Evolutionary conservation across 345 rosid species (phyloP), one percentile per base, ranked within the genome.

Genomic region (Rubroshorea leprosula): DNA sequence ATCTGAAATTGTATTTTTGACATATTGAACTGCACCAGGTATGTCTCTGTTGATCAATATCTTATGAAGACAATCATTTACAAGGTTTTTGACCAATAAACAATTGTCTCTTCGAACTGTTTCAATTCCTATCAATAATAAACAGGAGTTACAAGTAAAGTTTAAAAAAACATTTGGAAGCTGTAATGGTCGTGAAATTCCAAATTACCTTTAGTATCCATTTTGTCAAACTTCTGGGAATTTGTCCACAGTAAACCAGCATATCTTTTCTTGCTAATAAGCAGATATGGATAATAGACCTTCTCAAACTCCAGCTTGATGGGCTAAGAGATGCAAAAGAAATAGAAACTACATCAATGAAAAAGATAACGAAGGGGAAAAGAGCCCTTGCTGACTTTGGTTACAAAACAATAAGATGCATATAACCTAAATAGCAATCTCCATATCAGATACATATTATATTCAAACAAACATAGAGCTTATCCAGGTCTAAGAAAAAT

Each of bases 21-120:
- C 99, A 72, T 76, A 80, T 53, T 89, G 92, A 65, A 82, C 92
- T 16, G 99, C 96, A 15, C 86, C 91, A 48, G 85, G 91, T 58
- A 85, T 76, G 65, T 87, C 94, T 82, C 96, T 81, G 65, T 87
- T 90, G 14, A 89, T 83, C 50, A 89, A 75, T 73, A 93, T 75
- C 71, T 87, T 93, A 75, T 87, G 85, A 64, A 93, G 97, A 71
- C 97, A 87, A 76, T 93, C 96, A 24, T 61, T 89, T 53, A 93
- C 94, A 44, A 93, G 86, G 70, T 89, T 93, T 72, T 93, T 93
- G 17, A 93, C 97, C 76, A 93, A 75, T 68, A 89, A 79, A 78
- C 97, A 93, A 61, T 89, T 93, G 83, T 93, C 99, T 75, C 99
- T 85, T 74, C 97, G 79, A 56, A 93, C 99, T 67, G 97, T 89